Evolutionary conservation across 1,284 basidiomycete genomes (phyloP).

Genomic region (Agaricales sp.): DNA sequence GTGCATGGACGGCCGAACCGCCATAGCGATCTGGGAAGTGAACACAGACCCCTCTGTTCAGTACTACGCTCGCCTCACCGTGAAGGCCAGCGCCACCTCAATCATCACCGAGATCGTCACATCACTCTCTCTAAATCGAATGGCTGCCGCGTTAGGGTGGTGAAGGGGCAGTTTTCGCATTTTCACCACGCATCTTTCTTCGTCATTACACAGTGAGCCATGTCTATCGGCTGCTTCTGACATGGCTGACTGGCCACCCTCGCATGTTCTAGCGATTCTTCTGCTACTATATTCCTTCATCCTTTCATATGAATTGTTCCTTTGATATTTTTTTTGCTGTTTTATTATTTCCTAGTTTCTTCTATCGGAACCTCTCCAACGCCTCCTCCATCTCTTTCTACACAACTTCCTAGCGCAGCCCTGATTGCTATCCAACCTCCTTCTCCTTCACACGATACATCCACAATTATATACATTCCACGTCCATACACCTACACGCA

Average conservation of each 20-base stretch:
- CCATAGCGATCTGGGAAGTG: conserved; percentile 53
- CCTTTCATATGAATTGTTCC: too few relatives aligned
- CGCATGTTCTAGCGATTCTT: conserved; percentile 4
- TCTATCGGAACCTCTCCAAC: too few relatives aligned
- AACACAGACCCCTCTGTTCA: conserved; percentile 39
- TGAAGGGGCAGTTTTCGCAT: conserved; percentile 9
- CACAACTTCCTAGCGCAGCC: too few relatives aligned
- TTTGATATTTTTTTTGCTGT: too few relatives aligned
- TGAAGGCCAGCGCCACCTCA: conserved; percentile 42
- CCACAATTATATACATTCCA: too few relatives aligned
- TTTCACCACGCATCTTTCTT: too few relatives aligned
- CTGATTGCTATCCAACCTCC: too few relatives aligned
- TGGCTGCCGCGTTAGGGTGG: conserved; percentile 50
- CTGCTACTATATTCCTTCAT: too few relatives aligned
- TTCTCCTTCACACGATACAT: too few relatives aligned
- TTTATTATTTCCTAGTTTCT: too few relatives aligned
- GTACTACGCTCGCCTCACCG: conserved; percentile 47
- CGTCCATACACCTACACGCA: too few relatives aligned
- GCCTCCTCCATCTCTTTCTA: too few relatives aligned
- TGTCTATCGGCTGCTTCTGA: neutral
- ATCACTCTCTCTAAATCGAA: conserved; percentile 56
- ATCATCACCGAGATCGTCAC: conserved; percentile 66
- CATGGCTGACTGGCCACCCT: neutral
- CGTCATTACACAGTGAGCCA: neutral
- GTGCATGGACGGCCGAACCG: conserved; percentile 49